Conservation (phyloP, 768 basidiomycete species). For the Brasilioporus rufonigricans region DNA sequence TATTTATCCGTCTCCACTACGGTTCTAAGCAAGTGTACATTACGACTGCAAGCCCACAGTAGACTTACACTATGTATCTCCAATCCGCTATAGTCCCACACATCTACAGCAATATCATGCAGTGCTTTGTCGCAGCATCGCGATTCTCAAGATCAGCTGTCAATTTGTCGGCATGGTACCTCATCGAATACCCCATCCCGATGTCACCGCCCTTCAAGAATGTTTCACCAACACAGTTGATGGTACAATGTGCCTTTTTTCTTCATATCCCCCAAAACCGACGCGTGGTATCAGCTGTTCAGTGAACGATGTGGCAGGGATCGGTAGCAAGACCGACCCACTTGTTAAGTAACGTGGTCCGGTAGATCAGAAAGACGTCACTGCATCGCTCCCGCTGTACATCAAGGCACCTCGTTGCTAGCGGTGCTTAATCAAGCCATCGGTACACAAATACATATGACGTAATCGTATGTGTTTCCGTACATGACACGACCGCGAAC, state of each 20-base stretch:
- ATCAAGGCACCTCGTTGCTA: background rate
- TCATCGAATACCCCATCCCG: conserved; percentile 4
- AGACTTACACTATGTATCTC: background rate
- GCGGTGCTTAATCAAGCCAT: background rate
- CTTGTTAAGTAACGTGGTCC: conserved; percentile 19
- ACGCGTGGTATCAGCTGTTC: conserved; percentile 17
- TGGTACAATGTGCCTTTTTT: background rate
- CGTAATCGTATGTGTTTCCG: conserved; percentile 8
- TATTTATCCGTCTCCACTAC: conserved; percentile 9
- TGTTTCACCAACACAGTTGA: background rate
- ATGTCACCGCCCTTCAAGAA: conserved; percentile 8
- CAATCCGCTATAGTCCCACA: background rate
- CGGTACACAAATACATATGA: conserved; percentile 12
- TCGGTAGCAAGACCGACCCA: conserved; percentile 23
- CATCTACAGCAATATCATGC: background rate
- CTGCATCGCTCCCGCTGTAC: conserved; percentile 32
- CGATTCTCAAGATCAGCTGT: too few species aligned
- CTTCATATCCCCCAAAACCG: conserved; percentile 19
- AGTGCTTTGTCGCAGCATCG: background rate
- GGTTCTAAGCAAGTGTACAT: conserved; percentile 18
- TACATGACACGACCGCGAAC: conserved; percentile 24
- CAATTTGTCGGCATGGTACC: background rate
- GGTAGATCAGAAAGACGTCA: conserved; percentile 35
- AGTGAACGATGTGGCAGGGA: conserved; percentile 17
- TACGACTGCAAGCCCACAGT: conserved; percentile 6